These are phyloP conservation scores for Neofusicoccum cordaticola DNA, from an alignment of 2,329 filamentous ascomycete species.

Conservation along the genomic window DNA sequence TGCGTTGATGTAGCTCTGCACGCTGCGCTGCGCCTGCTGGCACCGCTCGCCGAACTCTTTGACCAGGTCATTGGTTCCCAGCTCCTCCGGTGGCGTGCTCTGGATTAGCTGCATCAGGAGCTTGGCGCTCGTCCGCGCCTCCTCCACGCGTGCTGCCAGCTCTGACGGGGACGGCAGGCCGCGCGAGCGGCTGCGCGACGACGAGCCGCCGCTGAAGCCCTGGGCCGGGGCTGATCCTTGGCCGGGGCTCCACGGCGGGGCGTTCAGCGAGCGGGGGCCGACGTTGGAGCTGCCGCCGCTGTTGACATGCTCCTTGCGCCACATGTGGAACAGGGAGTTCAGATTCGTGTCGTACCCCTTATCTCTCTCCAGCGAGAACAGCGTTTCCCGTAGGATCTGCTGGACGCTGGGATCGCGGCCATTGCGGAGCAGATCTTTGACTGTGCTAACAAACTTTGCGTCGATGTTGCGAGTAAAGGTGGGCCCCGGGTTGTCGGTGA, in stretches of 20 bases:
- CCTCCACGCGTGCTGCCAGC: conserved; percentile 78
- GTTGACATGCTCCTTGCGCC: conserved; percentile 57
- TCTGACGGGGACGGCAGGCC: conserved; percentile 67
- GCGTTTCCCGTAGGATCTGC: conserved; percentile 82
- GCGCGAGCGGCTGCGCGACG: conserved; percentile 8
- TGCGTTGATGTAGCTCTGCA: conserved; percentile 81
- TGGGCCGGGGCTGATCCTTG: neutral
- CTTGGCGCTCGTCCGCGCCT: conserved; percentile 86
- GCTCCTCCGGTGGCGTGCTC: conserved; percentile 73
- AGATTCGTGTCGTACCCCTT: conserved; percentile 74
- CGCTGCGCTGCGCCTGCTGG: conserved; percentile 71
- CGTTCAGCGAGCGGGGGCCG: conserved; percentile 41
- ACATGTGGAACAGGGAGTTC: conserved; percentile 73
- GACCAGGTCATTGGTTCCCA: conserved; percentile 81
- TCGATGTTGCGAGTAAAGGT: conserved; percentile 92
- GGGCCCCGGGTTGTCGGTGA: conserved; percentile 85
- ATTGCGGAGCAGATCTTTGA: conserved; percentile 71
- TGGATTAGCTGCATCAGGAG: conserved; percentile 89
- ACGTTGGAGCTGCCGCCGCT: conserved; percentile 22
- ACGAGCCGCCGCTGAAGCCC: neutral
- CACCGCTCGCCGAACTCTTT: conserved; percentile 90
- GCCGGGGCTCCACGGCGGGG: conserved; percentile 38
- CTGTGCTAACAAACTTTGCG: conserved; percentile 72
- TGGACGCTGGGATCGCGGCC: conserved; percentile 73
- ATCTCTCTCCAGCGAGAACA: conserved; percentile 72